Percentiles rank a stretch among this genome's conserved stretches.
Conservation (phyloP, 1,139 yeast species). For the Kodamaea ohmeri region DNA sequence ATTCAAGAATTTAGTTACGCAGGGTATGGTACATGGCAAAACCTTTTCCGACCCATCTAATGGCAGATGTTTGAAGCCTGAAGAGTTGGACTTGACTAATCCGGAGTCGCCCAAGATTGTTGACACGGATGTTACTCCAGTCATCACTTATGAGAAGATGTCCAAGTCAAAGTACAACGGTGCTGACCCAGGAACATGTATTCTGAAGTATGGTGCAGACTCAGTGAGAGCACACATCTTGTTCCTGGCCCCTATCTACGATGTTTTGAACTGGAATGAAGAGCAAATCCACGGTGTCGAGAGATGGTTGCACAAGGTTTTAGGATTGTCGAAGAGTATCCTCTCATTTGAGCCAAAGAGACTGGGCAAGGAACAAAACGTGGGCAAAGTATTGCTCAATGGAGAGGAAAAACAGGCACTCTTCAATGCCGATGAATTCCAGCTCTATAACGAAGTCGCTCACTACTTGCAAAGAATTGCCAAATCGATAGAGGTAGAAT, state of each 20-base stretch:
- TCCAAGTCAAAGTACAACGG: slow-evolving; percentile 94
- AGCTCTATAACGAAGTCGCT: slow-evolving; percentile 58
- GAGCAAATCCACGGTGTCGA: slow-evolving; percentile 80
- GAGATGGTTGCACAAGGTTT: slow-evolving; percentile 74
- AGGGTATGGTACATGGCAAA: slow-evolving; percentile 97
- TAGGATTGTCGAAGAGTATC: slow-evolving; percentile 28
- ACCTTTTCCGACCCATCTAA: slow-evolving; percentile 71
- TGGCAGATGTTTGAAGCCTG: slow-evolving; percentile 74
- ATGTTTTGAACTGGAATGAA: slow-evolving; percentile 87
- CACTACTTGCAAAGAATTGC: slow-evolving; percentile 49
- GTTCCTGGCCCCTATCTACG: slow-evolving; percentile 90
- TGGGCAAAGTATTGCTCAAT: slow-evolving; percentile 22
- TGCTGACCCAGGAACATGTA: slow-evolving; percentile 81
- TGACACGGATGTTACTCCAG: slow-evolving; percentile 51
- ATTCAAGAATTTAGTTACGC: slow-evolving; percentile 74
- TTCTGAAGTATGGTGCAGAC: slow-evolving; percentile 84
- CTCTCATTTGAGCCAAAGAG: neutral
- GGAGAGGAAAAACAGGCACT: slow-evolving; percentile 18
- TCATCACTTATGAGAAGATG: slow-evolving; percentile 80
- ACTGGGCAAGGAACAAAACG: neutral
- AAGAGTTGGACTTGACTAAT: slow-evolving; percentile 53
- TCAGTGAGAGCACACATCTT: slow-evolving; percentile 90
- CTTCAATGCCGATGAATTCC: slow-evolving; percentile 46
- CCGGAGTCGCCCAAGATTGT: slow-evolving; percentile 45
- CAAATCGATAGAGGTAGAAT: slow-evolving; percentile 54